A percentile compares a stretch with the other conserved stretches of the same genome.
phyloP scores from a whole-genome alignment of 306 rosid genomes.

The Casuarina cunninghamiana region DNA sequence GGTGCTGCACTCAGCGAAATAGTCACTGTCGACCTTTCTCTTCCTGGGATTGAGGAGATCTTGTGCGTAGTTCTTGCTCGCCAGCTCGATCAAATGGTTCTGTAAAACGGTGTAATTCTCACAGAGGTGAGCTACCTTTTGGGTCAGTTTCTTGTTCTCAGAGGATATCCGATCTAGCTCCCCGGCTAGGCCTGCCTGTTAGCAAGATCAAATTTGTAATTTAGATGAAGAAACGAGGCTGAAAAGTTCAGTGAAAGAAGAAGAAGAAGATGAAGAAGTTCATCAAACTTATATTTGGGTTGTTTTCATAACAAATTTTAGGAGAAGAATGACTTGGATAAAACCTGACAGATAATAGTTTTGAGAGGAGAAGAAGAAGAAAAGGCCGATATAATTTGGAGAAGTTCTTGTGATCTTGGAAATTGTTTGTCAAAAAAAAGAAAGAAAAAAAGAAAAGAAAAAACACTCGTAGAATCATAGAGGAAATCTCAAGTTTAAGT shows the following conservation, averaged over 20 bases:
- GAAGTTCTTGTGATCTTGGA: too few relatives aligned
- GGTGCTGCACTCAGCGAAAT: constrained; percentile 38
- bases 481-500: too few relatives aligned
- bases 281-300: too few relatives aligned
- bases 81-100: constrained; percentile 40
- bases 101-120: constrained; percentile 48
- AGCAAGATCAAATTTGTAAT: not conserved
- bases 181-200: constrained; percentile 39
- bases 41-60: constrained; percentile 37
- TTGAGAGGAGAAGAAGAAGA: too few relatives aligned
- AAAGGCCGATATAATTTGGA: too few relatives aligned
- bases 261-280: too few relatives aligned
- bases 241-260: not conserved
- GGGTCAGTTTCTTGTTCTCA: constrained; percentile 64
- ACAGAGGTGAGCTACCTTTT: constrained; percentile 40
- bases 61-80: constrained; percentile 18
- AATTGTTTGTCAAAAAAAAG: too few relatives aligned
- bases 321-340: too few relatives aligned
- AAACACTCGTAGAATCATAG: too few relatives aligned
- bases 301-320: too few relatives aligned
- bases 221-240: not conserved
- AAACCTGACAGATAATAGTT: too few relatives aligned
- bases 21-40: constrained; percentile 47
- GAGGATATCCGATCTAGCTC: constrained; percentile 50
- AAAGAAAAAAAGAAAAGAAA: too few relatives aligned